Evolutionary conservation across 495 filamentous ascomycete genomes (phyloP).

Genomic region (Hyaloscypha finlandica): DNA sequence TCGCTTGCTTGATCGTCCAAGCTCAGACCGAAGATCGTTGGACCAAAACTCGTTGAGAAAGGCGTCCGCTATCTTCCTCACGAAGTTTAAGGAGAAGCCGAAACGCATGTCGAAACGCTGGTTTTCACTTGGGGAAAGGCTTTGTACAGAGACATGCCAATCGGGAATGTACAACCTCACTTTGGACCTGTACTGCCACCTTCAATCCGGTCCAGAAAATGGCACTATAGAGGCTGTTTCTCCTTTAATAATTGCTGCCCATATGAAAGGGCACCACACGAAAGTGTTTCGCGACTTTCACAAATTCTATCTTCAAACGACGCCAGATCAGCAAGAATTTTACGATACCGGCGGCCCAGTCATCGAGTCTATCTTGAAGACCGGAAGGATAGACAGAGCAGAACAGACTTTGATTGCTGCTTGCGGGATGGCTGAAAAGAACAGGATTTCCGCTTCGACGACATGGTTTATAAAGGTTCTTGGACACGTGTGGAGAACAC

Average conservation of each 20-base stretch:
- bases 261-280: slow-evolving; percentile 34
- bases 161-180: slow-evolving; percentile 25
- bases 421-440: slow-evolving; percentile 16
- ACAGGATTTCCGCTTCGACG: slow-evolving; percentile 12
- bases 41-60: slow-evolving; percentile 25
- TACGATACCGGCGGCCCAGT: slow-evolving; percentile 11
- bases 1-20: slow-evolving; percentile 8
- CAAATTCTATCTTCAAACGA: slow-evolving; percentile 35
- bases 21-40: background rate
- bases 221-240: slow-evolving; percentile 24
- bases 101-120: slow-evolving; percentile 7
- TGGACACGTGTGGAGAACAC: slow-evolving; percentile 27
- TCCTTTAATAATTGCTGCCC: slow-evolving; percentile 36
- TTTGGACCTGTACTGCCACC: slow-evolving; percentile 37
- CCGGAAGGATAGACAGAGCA: background rate
- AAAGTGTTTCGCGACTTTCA: slow-evolving; percentile 37
- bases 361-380: slow-evolving; percentile 22
- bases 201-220: slow-evolving; percentile 14
- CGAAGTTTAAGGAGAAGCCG: slow-evolving; percentile 35
- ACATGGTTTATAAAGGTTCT: slow-evolving; percentile 28
- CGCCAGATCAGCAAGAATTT: slow-evolving; percentile 23
- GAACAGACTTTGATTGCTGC: slow-evolving; percentile 24
- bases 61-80: slow-evolving; percentile 40
- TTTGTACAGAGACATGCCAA: slow-evolving; percentile 35
- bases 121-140: slow-evolving; percentile 30